phyloP scores from a whole-genome alignment of 2,329 filamentous ascomycete species.

The Paramyrothecium sp. region DNA sequence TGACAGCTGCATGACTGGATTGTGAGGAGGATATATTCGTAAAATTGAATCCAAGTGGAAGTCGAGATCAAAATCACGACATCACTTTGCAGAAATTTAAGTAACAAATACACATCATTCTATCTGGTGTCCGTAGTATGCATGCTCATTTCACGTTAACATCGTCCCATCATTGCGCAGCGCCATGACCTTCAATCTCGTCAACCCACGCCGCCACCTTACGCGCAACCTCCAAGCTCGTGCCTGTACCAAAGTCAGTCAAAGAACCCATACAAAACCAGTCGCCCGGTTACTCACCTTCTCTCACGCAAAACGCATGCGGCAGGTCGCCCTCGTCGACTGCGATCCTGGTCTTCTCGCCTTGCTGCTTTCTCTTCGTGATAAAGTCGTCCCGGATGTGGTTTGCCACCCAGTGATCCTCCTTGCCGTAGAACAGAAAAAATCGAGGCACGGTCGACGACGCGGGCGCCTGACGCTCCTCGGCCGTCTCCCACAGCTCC shows the following conservation, averaged over 20 bases:
- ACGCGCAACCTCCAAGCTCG: constrained; percentile 25
- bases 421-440: constrained; percentile 57
- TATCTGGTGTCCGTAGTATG: too few relatives aligned
- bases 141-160: too few relatives aligned
- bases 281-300: constrained; percentile 27
- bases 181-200: constrained; percentile 23
- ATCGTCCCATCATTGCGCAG: too few relatives aligned
- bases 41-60: too few relatives aligned
- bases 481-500: constrained; percentile 46
- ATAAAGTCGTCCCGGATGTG: constrained; percentile 57
- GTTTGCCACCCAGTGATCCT: constrained; percentile 63
- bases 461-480: neutral
- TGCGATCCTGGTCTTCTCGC: constrained; percentile 44
- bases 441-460: constrained; percentile 41
- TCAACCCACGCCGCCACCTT: constrained; percentile 25
- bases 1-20: too few relatives aligned
- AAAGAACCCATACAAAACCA: constrained; percentile 3
- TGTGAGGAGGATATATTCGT: too few relatives aligned
- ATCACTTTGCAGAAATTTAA: too few relatives aligned
- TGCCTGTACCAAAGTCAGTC: constrained; percentile 12
- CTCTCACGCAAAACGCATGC: constrained; percentile 57
- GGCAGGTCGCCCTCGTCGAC: constrained; percentile 56
- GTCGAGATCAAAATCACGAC: too few relatives aligned
- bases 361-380: constrained; percentile 32
- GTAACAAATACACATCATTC: too few relatives aligned